Base-by-base conservation (phyloP, 176 grass and related monocot species). In the Bothriochloa decipiens region DNA sequence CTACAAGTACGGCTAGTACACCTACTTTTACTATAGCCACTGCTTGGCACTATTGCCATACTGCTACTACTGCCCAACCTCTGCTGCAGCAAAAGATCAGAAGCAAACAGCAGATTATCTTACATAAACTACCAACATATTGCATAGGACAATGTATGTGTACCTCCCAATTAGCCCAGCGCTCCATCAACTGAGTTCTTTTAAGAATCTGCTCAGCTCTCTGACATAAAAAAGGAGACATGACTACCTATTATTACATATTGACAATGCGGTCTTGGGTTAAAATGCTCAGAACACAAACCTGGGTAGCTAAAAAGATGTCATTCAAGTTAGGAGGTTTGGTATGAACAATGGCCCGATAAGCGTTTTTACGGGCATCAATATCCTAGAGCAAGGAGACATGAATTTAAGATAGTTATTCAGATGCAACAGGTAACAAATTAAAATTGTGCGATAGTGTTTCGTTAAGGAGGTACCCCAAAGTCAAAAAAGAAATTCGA, bases 401-500 rank as follows among this genome's bases (percentile, higher is more conserved):
- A 74, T 3, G 63, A 78, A n/a, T 79, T 23, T 26, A 72, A 83
- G 28, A 81, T 77, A 84, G 40, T 76, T 79, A 78, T 76, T 55
- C 13, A 42, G 46, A 72, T 73, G 77, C 1, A 14, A 20, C 49
- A 91, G 47, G 45, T 53, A 82, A 81, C 33, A 2, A 66, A 75
- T 50, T 86, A 47, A 77, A 88, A 55, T 7, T 61, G 57, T 3
- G 69, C 11, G 73, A 62, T 81, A 61, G 60, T 49, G 75, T 81
- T 66, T 80, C 6, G 40, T 80, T 5, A 83, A 83, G 60, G 16
- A 66, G 60, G 32, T 98, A 98, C 96, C 93, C 89, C 89, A 47
- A 95, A 98, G 80, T 98, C 96, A 87, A 98, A 95, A 87, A 98
- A 98, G 84, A 92, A 98, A 82, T 95, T 98, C 20, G 96, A 98